Percentiles rank a stretch among this genome's conserved stretches.
These are phyloP conservation scores for Fraxinus velutina DNA, from an alignment of 305 asterid genomes.

Conservation along the genomic window DNA sequence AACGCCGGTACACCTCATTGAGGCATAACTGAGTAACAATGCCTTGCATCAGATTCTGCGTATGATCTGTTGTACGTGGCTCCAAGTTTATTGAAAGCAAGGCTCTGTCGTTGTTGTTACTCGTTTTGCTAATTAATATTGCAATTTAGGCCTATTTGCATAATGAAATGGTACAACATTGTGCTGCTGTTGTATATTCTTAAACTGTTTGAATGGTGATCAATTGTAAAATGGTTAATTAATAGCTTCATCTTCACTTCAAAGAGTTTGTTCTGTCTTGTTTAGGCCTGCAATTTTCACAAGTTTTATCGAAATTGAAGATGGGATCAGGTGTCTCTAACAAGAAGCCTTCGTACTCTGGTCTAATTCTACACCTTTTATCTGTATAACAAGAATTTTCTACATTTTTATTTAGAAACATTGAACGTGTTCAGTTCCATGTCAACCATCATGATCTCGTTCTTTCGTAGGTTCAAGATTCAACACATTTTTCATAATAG, in stretches of 20 bases:
- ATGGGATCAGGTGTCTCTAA: not conserved
- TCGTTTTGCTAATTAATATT: not conserved
- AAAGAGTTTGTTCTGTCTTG: not conserved
- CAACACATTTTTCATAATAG: not conserved
- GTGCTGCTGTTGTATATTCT: not conserved
- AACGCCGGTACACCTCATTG: not conserved
- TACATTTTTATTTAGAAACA: not conserved
- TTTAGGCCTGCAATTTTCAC: constrained; percentile 10
- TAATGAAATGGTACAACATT: not conserved
- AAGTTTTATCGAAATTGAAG: not conserved
- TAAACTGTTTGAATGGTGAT: not conserved
- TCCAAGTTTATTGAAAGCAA: not conserved
- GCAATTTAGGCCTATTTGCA: not conserved
- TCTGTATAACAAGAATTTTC: not conserved
- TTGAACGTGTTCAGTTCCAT: not conserved
- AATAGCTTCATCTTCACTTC: not conserved
- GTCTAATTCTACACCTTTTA: not conserved
- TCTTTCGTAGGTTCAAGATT: not conserved
- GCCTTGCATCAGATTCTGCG: not conserved
- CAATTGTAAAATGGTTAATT: not conserved
- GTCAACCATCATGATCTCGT: not conserved
- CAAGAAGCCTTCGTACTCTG: not conserved
- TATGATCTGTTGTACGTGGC: not conserved
- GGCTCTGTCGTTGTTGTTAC: not conserved
- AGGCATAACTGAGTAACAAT: not conserved